phyloP scores from a whole-genome alignment of 768 basidiomycete species.

The Rubroboletus satanas region DNA sequence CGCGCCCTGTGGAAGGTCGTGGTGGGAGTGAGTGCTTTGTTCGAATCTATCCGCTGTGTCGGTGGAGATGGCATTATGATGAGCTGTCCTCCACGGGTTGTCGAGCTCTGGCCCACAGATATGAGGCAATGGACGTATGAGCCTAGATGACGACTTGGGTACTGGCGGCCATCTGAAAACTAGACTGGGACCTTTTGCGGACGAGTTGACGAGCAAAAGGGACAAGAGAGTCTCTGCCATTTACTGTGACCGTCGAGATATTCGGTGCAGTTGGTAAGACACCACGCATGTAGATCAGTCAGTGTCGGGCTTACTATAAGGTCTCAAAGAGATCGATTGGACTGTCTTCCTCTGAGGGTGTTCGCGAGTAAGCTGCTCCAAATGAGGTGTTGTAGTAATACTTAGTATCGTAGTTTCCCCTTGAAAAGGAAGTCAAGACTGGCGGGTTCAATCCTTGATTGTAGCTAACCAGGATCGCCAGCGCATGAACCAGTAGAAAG shows the following conservation, averaged over 20 bases:
- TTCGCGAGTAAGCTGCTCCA: background rate
- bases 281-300: background rate
- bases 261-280: background rate
- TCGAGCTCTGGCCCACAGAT: constrained; percentile 48
- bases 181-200: constrained; percentile 72
- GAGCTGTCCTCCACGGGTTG: constrained; percentile 70
- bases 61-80: constrained; percentile 38
- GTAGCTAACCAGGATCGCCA: background rate
- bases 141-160: constrained; percentile 59
- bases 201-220: constrained; percentile 79
- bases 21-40: background rate
- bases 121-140: constrained; percentile 66
- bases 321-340: background rate
- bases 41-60: constrained; percentile 20
- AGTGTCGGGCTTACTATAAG: background rate
- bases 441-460: background rate
- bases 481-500: background rate
- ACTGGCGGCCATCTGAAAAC: constrained; percentile 85
- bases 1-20: constrained; percentile 21
- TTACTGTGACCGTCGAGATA: background rate
- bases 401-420: background rate
- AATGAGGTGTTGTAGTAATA: too few relatives aligned
- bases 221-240: constrained; percentile 72
- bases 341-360: background rate
- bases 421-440: constrained; percentile 6